Percentiles rank a stretch among this genome's conserved stretches.
Conservation (phyloP, 2,329 filamentous ascomycete species). For the Verticillium klebahnii region DNA sequence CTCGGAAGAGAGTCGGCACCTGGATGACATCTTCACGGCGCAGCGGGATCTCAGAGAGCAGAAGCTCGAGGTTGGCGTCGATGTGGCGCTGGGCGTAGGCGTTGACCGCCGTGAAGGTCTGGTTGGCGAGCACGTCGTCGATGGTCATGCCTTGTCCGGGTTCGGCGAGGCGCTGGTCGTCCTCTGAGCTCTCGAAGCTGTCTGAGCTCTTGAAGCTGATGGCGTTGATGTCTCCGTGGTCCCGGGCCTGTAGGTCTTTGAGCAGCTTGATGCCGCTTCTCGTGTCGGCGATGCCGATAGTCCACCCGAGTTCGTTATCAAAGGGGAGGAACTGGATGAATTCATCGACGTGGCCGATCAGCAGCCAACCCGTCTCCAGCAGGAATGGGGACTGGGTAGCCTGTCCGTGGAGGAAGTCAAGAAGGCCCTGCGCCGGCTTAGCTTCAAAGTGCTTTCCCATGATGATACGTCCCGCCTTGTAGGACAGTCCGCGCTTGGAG, state of each 20-base stretch:
- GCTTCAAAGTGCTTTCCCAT: neutral
- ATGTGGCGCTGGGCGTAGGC: neutral
- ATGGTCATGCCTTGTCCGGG: slow-evolving; percentile 6
- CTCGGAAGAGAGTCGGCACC: slow-evolving; percentile 13
- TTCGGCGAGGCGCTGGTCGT: neutral
- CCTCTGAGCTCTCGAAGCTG: neutral
- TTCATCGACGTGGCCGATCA: slow-evolving; percentile 25
- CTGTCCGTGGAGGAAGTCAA: slow-evolving; percentile 24
- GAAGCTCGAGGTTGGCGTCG: slow-evolving; percentile 9
- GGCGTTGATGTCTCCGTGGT: slow-evolving; percentile 14
- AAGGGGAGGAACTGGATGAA: slow-evolving; percentile 24
- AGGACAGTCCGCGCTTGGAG: slow-evolving; percentile 1
- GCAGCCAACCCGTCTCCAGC: slow-evolving; percentile 25
- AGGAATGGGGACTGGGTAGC: slow-evolving; percentile 26
- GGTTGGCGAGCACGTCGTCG: slow-evolving; percentile 2
- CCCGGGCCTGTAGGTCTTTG: slow-evolving; percentile 11
- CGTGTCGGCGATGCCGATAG: slow-evolving; percentile 15
- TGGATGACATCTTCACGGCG: slow-evolving; percentile 15
- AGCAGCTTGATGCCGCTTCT: slow-evolving; percentile 17
- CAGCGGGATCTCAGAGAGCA: slow-evolving; percentile 9
- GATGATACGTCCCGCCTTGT: neutral
- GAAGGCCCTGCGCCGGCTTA: slow-evolving; percentile 13
- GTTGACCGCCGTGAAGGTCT: slow-evolving; percentile 1
- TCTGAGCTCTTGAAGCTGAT: neutral
- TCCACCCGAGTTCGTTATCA: slow-evolving; percentile 12